Evolutionary conservation across 768 basidiomycete genomes (phyloP).

Genomic region (Lentinula raphanica): DNA sequence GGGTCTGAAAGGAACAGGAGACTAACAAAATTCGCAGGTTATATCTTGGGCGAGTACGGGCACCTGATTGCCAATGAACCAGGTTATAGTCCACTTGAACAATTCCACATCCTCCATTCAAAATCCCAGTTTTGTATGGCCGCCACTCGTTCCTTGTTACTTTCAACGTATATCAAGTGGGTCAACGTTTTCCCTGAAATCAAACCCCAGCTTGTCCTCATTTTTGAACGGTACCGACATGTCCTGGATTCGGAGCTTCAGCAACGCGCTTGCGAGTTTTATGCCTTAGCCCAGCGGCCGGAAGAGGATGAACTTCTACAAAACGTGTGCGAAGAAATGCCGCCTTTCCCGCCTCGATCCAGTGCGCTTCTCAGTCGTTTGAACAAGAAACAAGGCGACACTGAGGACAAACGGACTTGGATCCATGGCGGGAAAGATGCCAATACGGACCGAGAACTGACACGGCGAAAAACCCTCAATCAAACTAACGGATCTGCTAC

Average conservation of each 20-base stretch:
- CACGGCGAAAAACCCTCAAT: slow-evolving; percentile 45
- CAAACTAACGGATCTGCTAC: slow-evolving; percentile 31
- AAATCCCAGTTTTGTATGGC: slow-evolving; percentile 95
- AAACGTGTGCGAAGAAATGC: slow-evolving; percentile 98
- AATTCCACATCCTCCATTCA: slow-evolving; percentile 87
- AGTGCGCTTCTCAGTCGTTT: slow-evolving; percentile 84
- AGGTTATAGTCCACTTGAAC: slow-evolving; percentile 90
- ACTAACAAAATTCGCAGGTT: slow-evolving; percentile 45
- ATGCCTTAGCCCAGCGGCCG: slow-evolving; percentile 74
- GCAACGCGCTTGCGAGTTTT: slow-evolving; percentile 97
- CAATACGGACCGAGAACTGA: slow-evolving; percentile 70
- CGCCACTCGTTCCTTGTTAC: slow-evolving; percentile 82
- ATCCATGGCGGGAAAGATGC: slow-evolving; percentile 91
- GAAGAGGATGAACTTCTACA: slow-evolving; percentile 92
- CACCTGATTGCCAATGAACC: slow-evolving; percentile 94
- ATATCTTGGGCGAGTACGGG: slow-evolving; percentile 96
- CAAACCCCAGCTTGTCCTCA: slow-evolving; percentile 86
- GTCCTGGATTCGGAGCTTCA: slow-evolving; percentile 96
- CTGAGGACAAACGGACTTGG: slow-evolving; percentile 96
- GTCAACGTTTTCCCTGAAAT: slow-evolving; percentile 99
- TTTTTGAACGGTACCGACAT: slow-evolving; percentile 97
- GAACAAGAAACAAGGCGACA: slow-evolving; percentile 85
- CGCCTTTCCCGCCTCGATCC: slow-evolving; percentile 93
- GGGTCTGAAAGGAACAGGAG: not conserved
- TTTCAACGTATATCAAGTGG: slow-evolving; percentile 99